Base-by-base conservation (phyloP, 208 protist genomes). In the Trypanosoma brucei region DNA sequence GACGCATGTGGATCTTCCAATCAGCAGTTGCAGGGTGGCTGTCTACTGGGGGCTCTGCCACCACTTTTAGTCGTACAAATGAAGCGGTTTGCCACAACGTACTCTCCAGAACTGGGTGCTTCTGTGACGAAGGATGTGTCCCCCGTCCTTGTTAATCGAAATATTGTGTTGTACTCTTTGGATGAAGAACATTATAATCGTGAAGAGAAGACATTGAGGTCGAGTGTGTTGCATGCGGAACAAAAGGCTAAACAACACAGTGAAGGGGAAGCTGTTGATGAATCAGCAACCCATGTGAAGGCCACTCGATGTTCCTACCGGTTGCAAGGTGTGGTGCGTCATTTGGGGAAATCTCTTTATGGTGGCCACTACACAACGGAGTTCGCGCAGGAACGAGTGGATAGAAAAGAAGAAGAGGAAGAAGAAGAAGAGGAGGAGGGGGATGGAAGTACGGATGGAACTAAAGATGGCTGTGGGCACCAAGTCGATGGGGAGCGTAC, bases 341-440 rank as follows among this genome's bases (percentile, higher is more conserved):
- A 91, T 55, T 67, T 81, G n/a, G 84, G 84, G 9, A 34, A 34
- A 2, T 71, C 58, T 14, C 68, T 86, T 3, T 55, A 85, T 50
- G 78, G 55, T 46, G 84, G 84, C 5, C 84, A 91, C 70, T 91
- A 91, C 70, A 69, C 87, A 1, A 62, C 84, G 3, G 67, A 85
- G 37, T 90, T 90, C 42, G 70, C 68, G 33, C 59, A 3, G 61
- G 53, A 44, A 59, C 66, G 3, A n/a, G 35, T 38, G 46, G 58
- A 62, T 0, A 36, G 38, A 4, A 55, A 48, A 62, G 11, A n/a
- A 37, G 9, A 57, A 57, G 34, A 57, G 45, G 38, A 59, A 13
- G 37, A 59, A 50, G 37, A 51, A 46, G 59, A 39, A 49, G 53
- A 54, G 3, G 53, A 35, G 42, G 36, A 56, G 50, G 48, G 44